These are phyloP conservation scores for Dacryopinax primogenitus DNA, from an alignment of 768 basidiomycete species.

Conservation along the genomic window DNA sequence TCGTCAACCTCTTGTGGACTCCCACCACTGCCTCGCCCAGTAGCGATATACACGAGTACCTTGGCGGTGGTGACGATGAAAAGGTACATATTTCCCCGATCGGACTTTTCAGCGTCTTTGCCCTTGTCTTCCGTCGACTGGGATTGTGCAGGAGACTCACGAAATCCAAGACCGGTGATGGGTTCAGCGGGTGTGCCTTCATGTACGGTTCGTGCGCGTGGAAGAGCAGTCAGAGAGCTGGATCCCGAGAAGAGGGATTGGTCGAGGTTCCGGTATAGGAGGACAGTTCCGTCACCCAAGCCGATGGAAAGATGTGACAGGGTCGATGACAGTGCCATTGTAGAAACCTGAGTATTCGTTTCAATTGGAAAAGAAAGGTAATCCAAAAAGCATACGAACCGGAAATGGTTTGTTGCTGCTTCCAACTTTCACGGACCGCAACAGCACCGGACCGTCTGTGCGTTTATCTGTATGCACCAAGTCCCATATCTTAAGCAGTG, in stretches of 20 bases:
- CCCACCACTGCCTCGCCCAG: constrained; percentile 56
- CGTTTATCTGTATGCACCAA: constrained; percentile 56
- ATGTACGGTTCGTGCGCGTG: constrained; percentile 72
- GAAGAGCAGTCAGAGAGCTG: constrained; percentile 56
- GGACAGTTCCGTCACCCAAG: constrained; percentile 85
- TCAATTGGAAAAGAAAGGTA: neutral
- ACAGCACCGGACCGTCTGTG: constrained; percentile 44
- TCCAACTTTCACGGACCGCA: constrained; percentile 67
- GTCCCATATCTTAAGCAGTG: constrained; percentile 69
- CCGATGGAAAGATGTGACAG: constrained; percentile 83
- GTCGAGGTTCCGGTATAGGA: constrained; percentile 81
- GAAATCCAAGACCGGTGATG: constrained; percentile 84
- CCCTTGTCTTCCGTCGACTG: constrained; percentile 22
- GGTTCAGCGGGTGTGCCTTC: constrained; percentile 70
- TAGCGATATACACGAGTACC: constrained; percentile 61
- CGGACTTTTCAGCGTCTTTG: constrained; percentile 18
- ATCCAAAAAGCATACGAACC: constrained; percentile 29
- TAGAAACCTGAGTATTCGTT: constrained; percentile 44
- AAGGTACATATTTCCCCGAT: constrained; percentile 37
- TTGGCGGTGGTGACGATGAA: constrained; percentile 82
- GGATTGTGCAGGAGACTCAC: constrained; percentile 37
- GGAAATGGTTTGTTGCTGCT: constrained; percentile 67
- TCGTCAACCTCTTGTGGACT: constrained; percentile 67
- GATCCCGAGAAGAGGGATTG: constrained; percentile 66
- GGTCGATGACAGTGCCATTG: constrained; percentile 61